Base-by-base conservation (phyloP, 257 asterid species). In the Voacanga thouarsii region DNA sequence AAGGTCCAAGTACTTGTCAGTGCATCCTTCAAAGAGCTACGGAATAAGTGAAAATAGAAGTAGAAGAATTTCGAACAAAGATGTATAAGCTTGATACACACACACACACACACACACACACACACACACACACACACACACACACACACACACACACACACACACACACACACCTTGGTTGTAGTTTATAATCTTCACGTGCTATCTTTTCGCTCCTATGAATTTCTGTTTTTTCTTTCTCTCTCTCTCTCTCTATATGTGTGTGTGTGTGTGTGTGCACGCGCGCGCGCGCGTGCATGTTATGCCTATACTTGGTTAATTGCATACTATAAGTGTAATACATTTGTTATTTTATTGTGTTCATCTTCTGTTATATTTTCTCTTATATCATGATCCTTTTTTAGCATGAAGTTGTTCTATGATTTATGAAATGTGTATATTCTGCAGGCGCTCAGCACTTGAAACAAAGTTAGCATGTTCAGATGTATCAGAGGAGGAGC, bases 401-500 rank as follows among this genome's bases (percentile, higher is more conserved):
- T 14, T 33, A 19, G 19, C 37, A 11, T 30, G 30, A 57, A 63
- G 14, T 3, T 63, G 15, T 12, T 12, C 26, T 26, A 39, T 24
- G 37, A 68, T 44, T 8, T 56, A 19, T 44, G 44, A 75, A 75
- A 21, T 7, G 39, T 59, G 39, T 50, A 51, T 43, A 24, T 79
- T 77, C 74, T 80, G 83, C 87, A 93, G 98, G 90, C 95, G 97
- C 45, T 79, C 78, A 41, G 78, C 87, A 78, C 77, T 93, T 33
- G 91, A 92, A 79, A 89, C 37, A 85, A 84, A 82, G 81, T 76
- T 93, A 74, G 92, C 92, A 64, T 64, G 80, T 76, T 90, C 93
- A 71, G 87, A 75, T 74, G 85, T 88, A 77, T 73, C 98, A 28
- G 90, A 88, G 84, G 96, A 93, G 80, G 97, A 93, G 82, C 98